phyloP scores from a whole-genome alignment of 2,329 filamentous ascomycete species.

The Aspergillus terreus region DNA sequence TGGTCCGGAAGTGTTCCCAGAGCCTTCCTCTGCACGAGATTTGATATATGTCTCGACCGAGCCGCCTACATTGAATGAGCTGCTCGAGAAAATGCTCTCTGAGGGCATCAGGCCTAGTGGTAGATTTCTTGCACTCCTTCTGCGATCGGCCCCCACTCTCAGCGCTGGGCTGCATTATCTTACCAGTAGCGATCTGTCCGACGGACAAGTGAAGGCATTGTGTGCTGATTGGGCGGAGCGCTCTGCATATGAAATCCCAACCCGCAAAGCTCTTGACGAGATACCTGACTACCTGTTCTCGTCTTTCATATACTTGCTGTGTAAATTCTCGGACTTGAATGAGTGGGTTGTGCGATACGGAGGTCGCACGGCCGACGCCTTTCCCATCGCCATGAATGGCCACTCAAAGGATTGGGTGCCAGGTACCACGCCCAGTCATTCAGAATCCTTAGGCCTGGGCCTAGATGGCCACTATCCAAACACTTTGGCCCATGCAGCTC shows the following conservation, averaged over 20 bases:
- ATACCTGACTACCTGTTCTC: slow-evolving; percentile 38
- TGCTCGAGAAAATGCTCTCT: slow-evolving; percentile 50
- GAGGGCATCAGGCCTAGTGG: slow-evolving; percentile 42
- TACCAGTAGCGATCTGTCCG: slow-evolving; percentile 29
- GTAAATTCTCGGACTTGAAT: slow-evolving; percentile 24
- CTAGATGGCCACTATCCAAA: slow-evolving; percentile 17
- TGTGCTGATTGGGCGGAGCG: slow-evolving; percentile 20
- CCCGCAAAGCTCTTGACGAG: slow-evolving; percentile 20
- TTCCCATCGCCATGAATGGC: slow-evolving; percentile 24
- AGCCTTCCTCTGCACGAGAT: slow-evolving; percentile 55
- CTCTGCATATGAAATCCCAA: slow-evolving; percentile 11
- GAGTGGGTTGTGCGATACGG: slow-evolving; percentile 9
- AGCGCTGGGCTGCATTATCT: slow-evolving; percentile 43
- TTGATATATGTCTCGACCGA: slow-evolving; percentile 54
- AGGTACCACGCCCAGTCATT: slow-evolving; percentile 19
- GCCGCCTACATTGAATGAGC: slow-evolving; percentile 50
- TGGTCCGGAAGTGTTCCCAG: slow-evolving; percentile 50
- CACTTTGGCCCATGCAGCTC: slow-evolving; percentile 35
- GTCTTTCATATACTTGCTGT: slow-evolving; percentile 44
- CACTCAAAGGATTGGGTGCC: slow-evolving; percentile 3
- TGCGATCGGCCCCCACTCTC: slow-evolving; percentile 42
- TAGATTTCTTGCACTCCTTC: slow-evolving; percentile 47
- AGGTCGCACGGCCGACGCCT: slow-evolving; percentile 21
- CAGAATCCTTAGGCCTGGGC: slow-evolving; percentile 6
- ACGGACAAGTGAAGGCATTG: slow-evolving; percentile 28